Percentiles rank a stretch among this genome's conserved stretches.
These are phyloP conservation scores for Leccinum pellstonianum DNA, from an alignment of 768 basidiomycete species.

Conservation along the genomic window DNA sequence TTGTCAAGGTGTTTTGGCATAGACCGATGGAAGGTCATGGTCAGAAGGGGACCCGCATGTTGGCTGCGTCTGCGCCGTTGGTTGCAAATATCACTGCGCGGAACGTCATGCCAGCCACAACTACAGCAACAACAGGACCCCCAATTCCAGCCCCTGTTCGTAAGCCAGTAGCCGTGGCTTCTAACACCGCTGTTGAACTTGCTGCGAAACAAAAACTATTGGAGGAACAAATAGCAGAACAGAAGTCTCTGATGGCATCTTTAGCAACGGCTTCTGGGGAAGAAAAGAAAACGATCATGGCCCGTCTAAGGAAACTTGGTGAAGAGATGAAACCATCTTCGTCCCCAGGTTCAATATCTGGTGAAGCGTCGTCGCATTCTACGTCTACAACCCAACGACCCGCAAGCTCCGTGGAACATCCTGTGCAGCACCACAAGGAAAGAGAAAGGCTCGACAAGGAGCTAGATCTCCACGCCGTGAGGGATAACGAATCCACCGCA, in stretches of 20 bases:
- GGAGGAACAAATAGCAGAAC: conserved; percentile 83
- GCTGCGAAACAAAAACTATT: conserved; percentile 74
- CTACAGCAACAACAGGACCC: conserved; percentile 29
- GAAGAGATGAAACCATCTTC: conserved; percentile 68
- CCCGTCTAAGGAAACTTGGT: conserved; percentile 67
- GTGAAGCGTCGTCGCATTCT: conserved; percentile 30
- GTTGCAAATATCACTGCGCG: conserved; percentile 60
- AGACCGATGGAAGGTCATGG: conserved; percentile 91
- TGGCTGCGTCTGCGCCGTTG: conserved; percentile 78
- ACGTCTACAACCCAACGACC: conserved; percentile 24
- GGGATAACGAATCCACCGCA: conserved; percentile 54
- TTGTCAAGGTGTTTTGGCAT: conserved; percentile 97
- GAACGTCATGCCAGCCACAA: conserved; percentile 47
- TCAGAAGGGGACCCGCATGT: conserved; percentile 66
- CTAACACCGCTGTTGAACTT: conserved; percentile 46
- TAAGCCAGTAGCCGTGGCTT: conserved; percentile 35
- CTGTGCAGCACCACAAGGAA: conserved; percentile 53
- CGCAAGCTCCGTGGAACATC: conserved; percentile 27
- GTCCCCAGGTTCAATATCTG: conserved; percentile 28
- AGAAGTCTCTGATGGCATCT: conserved; percentile 79
- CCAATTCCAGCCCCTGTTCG: conserved; percentile 30
- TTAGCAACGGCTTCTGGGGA: conserved; percentile 60
- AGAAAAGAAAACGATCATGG: conserved; percentile 81
- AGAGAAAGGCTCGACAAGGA: conserved; percentile 77
- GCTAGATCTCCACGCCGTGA: conserved; percentile 59